Percentiles rank a stretch among this genome's conserved stretches.
phyloP scores from a whole-genome alignment of 768 basidiomycete species.

The Serpula lacrymans region DNA sequence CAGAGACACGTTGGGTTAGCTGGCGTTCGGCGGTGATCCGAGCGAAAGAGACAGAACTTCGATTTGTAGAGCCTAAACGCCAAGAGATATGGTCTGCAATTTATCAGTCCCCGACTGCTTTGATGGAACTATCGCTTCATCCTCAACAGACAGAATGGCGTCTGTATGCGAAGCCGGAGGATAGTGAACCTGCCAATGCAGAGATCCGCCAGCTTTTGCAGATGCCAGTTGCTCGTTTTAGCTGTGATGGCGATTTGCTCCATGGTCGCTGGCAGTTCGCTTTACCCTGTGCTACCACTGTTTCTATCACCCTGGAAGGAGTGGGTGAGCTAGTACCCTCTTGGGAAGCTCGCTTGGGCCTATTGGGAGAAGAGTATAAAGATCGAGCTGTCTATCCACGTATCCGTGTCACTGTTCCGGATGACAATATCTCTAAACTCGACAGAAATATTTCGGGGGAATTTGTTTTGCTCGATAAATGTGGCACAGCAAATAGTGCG shows the following conservation, averaged over 20 bases:
- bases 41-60: conserved; percentile 60
- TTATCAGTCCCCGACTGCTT: conserved; percentile 69
- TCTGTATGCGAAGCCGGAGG: conserved; percentile 68
- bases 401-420: conserved; percentile 58
- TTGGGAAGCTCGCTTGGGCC: conserved; percentile 82
- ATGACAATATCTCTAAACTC: conserved; percentile 42
- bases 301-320: conserved; percentile 56
- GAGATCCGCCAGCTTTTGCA: conserved; percentile 72
- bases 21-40: conserved; percentile 70
- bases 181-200: conserved; percentile 70
- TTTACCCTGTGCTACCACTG: conserved; percentile 54
- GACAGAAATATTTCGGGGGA: conserved; percentile 82
- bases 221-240: conserved; percentile 73
- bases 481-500: conserved; percentile 83
- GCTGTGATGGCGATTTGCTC: conserved; percentile 55
- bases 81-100: conserved; percentile 85
- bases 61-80: conserved; percentile 82
- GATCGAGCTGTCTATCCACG: conserved; percentile 65
- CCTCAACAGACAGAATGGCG: conserved; percentile 83
- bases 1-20: conserved; percentile 56
- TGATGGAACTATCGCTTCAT: conserved; percentile 74
- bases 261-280: conserved; percentile 78
- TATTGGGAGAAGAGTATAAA: conserved; percentile 60
- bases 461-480: conserved; percentile 78
- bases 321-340: conserved; percentile 69